Evolutionary conservation across 306 rosid genomes (phyloP), one percentile per base, ranked within the genome.

Genomic region (Vigna mungo): DNA sequence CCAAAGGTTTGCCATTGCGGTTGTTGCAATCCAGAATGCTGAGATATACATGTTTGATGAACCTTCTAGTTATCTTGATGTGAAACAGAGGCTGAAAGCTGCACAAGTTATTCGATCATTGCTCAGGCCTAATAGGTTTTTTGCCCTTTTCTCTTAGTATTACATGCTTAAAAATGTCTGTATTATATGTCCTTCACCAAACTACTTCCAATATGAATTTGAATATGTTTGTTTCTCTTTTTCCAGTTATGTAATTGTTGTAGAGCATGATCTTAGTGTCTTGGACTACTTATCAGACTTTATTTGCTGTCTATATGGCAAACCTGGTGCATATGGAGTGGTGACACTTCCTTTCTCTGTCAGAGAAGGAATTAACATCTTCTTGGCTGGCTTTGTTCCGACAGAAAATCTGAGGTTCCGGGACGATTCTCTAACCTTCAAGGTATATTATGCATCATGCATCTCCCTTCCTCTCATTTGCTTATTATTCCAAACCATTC

Each of bases 331-430:
- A 47, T 96, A 92, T 85, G 99, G 99, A 79, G 99, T 96, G 74
- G 99, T 96, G 49, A 96, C 99, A 61, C 96, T 96, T 80, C 99
- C 99, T 56, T 96, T 96, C 91, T 96, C 99, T 16, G 99, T 96
- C 73, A 84, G 99, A 88, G 99, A 96, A 86, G 99, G 99, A 81
- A 96, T 96, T 76, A 96, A 96, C 80, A 92, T 96, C 84, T 96
- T 96, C 88, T 92, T 96, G 89, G 87, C 98, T 53, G 99, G 99
- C 43, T 96, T 91, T 84, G 98, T 96, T 85, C 99, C 99, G 43
- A 96, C 99, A 16, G 99, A 96, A 85, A 96, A 96, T 84, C 88
- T 92, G 75, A 90, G 97, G 72, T 96, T 96, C 82, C 90, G 99
- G 44, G 98, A 92, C 54, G 98, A 89, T 46, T 88, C 96, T 25